Base-by-base conservation (phyloP, 768 basidiomycete genomes). In the Naganishia friedmannii region DNA sequence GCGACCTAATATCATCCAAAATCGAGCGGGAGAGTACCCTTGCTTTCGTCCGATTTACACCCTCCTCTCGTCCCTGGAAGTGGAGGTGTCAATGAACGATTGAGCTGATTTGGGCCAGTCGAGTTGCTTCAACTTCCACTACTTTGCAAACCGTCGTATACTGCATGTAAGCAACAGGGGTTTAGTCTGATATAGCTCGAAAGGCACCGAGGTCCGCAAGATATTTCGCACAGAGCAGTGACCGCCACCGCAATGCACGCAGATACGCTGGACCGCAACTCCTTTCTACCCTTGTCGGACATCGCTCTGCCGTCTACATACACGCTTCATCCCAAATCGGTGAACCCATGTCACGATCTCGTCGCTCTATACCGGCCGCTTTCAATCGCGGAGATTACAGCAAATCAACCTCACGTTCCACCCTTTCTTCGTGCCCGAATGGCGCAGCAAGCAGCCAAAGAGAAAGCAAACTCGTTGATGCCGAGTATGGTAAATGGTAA, bases 401-500 rank as follows among this genome's bases (percentile, higher is more conserved):
- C 39, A 15, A 63, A 63, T 45, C 39, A 63, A 63, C 60, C 60
- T 7, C 60, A 63, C 46, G 60, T 63, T 46, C 60, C 60, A 12
- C 23, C 60, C 5, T 63, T 63, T 28, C 60, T 63, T 29, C 37
- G 28, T 12, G 39, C 60, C 26, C 39, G 60, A 45, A 45, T 63
- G 60, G 60, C 60, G 37, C 39, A 42, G 19, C 60, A 63, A 63
- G 60, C 60, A 9, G 60, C 60, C 7, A 63, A 63, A 45, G 60
- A 63, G 19, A 63, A 63, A 28, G 60, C 60, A 10, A 42, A 63
- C 28, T 63, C 60, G 6, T 63, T 63, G 6, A 23, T 63, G 39
- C 60, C 60, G 21, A 63, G 60, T 45, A 45, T 63, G 60, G 60
- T 63, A 13, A 63, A 63, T 17, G 60, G 60, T n/a, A 63, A 63